A percentile compares a stretch with the other conserved stretches of the same genome.
These are phyloP conservation scores for Monascus ruber DNA, from an alignment of 2,329 filamentous ascomycete genomes.

Conservation along the genomic window DNA sequence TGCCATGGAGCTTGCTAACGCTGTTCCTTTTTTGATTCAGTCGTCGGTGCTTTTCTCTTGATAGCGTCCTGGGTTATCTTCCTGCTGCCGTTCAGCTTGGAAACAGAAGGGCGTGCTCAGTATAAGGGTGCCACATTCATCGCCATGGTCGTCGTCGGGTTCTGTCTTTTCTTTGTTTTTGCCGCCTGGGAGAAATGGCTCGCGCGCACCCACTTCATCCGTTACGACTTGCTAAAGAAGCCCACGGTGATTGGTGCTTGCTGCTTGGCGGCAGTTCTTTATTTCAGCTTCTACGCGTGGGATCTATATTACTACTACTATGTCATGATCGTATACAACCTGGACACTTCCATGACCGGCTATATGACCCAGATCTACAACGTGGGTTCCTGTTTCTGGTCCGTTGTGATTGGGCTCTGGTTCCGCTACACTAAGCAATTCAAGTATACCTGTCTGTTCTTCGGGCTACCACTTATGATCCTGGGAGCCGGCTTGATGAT, in stretches of 20 bases:
- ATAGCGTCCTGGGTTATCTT: conserved; percentile 51
- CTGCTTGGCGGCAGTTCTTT: conserved; percentile 36
- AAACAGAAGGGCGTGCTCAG: conserved; percentile 24
- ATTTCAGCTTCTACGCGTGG: conserved; percentile 44
- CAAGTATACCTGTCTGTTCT: conserved; percentile 41
- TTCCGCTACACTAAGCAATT: conserved; percentile 41
- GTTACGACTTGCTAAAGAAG: conserved; percentile 40
- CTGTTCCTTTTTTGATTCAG: conserved; percentile 34
- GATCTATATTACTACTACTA: conserved; percentile 44
- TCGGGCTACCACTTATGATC: conserved; percentile 41
- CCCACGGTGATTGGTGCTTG: conserved; percentile 43
- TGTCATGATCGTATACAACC: conserved; percentile 41
- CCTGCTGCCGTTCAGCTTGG: conserved; percentile 54
- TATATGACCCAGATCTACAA: conserved; percentile 43
- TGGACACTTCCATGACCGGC: conserved; percentile 31
- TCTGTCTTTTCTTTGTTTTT: conserved; percentile 43
- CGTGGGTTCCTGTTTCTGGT: conserved; percentile 43
- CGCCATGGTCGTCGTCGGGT: conserved; percentile 43
- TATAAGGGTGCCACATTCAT: conserved; percentile 40
- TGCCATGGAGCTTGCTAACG: conserved; percentile 16
- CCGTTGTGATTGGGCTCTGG: conserved; percentile 37
- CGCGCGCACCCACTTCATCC: conserved; percentile 43
- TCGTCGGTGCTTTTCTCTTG: conserved; percentile 50
- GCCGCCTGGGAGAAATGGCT: conserved; percentile 44
- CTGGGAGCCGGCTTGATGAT: conserved; percentile 46